Conservation (phyloP, 306 rosid genomes). For the Prunus armeniaca region DNA sequence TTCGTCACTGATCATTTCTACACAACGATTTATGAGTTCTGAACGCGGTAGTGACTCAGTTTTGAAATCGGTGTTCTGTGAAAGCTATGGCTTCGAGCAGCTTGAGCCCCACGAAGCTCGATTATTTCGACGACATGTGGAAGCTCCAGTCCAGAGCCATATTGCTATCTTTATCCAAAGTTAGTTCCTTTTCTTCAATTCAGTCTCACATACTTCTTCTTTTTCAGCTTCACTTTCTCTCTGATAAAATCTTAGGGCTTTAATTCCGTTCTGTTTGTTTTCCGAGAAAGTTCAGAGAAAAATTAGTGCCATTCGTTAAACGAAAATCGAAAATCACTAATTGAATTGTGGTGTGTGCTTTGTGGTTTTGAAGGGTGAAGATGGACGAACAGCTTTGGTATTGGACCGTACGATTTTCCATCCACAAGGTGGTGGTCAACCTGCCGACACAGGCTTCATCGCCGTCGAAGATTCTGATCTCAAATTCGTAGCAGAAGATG, state of each 20-base stretch:
- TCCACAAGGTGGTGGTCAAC: constrained; percentile 95
- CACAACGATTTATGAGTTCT: not conserved
- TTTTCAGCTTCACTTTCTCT: not conserved
- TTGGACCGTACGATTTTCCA: constrained; percentile 67
- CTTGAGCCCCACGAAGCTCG: constrained; percentile 51
- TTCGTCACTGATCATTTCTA: too few relatives aligned
- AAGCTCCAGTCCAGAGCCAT: constrained; percentile 55
- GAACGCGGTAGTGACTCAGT: not conserved
- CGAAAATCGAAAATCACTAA: not conserved
- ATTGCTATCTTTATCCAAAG: constrained; percentile 47
- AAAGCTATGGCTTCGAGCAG: constrained; percentile 35
- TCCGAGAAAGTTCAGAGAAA: constrained; percentile 11
- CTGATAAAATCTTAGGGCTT: not conserved
- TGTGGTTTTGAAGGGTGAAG: constrained; percentile 43
- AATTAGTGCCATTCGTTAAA: not conserved
- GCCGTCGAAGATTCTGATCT: constrained; percentile 24
- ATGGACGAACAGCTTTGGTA: constrained; percentile 53
- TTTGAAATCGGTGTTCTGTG: not conserved
- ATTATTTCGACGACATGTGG: constrained; percentile 60
- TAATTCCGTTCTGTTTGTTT: constrained; percentile 10
- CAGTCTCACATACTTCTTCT: not conserved
- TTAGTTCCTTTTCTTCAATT: not conserved
- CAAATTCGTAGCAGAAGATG: constrained; percentile 59
- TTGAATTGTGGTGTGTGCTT: not conserved
- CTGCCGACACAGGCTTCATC: constrained; percentile 61